Evolutionary conservation across 2,329 filamentous ascomycete species (phyloP).

Genomic region (Fusarium continuum): DNA sequence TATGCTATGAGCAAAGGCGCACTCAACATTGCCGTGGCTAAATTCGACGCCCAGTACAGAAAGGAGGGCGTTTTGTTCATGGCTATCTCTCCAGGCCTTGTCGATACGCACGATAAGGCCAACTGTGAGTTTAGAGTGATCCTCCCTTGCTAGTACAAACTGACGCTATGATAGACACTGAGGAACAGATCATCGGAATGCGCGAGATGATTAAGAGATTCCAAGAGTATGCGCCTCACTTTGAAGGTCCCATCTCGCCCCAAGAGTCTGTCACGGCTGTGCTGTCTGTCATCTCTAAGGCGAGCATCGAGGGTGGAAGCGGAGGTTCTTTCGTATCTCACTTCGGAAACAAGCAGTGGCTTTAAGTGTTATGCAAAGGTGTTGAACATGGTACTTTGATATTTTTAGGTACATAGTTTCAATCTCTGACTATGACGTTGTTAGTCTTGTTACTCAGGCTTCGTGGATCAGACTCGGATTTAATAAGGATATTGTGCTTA

Average conservation of each 20-base stretch:
- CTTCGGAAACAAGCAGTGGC: conserved; percentile 61
- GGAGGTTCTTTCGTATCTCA: conserved; percentile 65
- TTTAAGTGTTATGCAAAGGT: conserved; percentile 48
- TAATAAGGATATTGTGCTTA: no score
- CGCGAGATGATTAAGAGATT: conserved; percentile 35
- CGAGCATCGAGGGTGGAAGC: conserved; percentile 52
- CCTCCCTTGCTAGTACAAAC: fast-evolving
- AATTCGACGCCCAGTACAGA: conserved; percentile 60
- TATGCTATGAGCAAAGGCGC: conserved; percentile 64
- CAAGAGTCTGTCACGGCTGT: conserved; percentile 49
- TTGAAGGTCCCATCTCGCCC: conserved; percentile 46
- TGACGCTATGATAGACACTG: conserved; percentile 27
- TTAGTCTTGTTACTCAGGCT: no score
- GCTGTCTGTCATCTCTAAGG: conserved; percentile 46
- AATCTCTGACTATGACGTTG: not conserved
- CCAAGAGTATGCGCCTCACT: conserved; percentile 52
- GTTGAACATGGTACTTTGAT: no score
- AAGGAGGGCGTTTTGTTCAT: conserved; percentile 63
- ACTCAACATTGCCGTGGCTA: conserved; percentile 61
- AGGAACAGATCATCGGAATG: no score
- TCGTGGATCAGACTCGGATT: no score
- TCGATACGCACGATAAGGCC: conserved; percentile 52
- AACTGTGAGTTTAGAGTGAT: conserved; percentile 30
- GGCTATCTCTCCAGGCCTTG: conserved; percentile 60
- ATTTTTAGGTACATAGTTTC: not conserved